A percentile compares a stretch with the other conserved stretches of the same genome.
Evolutionary conservation across 2,329 filamentous ascomycete species (phyloP).

Genomic region (Botrytis galanthina): DNA sequence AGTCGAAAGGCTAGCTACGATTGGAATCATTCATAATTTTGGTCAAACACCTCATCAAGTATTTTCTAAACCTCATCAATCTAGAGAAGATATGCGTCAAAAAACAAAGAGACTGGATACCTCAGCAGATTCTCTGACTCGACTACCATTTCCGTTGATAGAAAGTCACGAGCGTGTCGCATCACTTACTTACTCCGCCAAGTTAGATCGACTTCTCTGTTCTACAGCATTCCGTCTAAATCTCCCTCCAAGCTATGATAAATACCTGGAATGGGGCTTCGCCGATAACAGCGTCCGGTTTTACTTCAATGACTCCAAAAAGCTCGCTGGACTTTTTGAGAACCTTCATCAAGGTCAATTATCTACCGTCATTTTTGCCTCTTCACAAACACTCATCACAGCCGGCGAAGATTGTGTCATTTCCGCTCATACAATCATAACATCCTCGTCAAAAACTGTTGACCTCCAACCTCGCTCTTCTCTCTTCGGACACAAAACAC

Average conservation of each 20-base stretch:
- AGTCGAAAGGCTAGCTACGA: conserved; percentile 81
- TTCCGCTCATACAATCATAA: conserved; percentile 74
- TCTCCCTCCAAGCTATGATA: conserved; percentile 81
- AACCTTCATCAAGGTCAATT: conserved; percentile 91
- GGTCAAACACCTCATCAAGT: conserved; percentile 96
- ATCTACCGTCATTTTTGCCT: conserved; percentile 78
- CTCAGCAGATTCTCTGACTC: conserved; percentile 70
- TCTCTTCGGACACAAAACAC: conserved; percentile 85
- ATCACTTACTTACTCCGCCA: conserved; percentile 73
- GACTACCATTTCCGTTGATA: conserved; percentile 75
- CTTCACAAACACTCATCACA: conserved; percentile 87
- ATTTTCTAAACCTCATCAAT: conserved; percentile 76
- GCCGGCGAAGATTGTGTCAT: conserved; percentile 91
- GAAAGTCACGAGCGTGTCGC: conserved; percentile 72
- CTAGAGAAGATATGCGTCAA: conserved; percentile 66
- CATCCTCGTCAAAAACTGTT: conserved; percentile 62
- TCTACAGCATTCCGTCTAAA: conserved; percentile 83
- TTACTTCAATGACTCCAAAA: conserved; percentile 79
- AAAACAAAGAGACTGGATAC: conserved; percentile 72
- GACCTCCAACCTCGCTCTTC: conserved; percentile 77
- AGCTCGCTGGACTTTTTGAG: conserved; percentile 84
- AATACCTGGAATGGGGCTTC: conserved; percentile 94
- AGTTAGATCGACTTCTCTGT: conserved; percentile 78
- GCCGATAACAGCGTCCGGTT: conserved; percentile 91
- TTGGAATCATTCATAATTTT: conserved; percentile 97